phyloP scores from a whole-genome alignment of 345 rosid species.

The Balakata baccata region DNA sequence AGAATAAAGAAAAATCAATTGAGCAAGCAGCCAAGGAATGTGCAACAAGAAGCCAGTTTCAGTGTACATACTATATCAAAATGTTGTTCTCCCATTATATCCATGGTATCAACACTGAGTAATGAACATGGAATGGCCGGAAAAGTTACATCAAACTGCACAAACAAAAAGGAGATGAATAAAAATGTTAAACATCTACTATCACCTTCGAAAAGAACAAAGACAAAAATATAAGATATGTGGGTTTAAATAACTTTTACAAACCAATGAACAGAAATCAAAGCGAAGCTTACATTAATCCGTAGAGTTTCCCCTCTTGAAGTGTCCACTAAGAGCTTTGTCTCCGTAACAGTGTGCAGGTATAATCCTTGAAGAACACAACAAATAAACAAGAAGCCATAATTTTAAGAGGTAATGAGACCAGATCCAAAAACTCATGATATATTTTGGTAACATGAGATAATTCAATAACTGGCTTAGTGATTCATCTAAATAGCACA shows the following conservation, averaged over 20 bases:
- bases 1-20: neutral
- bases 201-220: neutral
- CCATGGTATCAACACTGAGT: constrained; percentile 32
- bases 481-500: too few species aligned
- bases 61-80: constrained; percentile 26
- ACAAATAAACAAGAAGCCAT: neutral
- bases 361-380: constrained; percentile 22
- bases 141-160: constrained; percentile 37
- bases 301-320: constrained; percentile 27
- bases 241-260: neutral
- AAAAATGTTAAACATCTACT: neutral
- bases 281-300: constrained; percentile 25
- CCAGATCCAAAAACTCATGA: neutral
- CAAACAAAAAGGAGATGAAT: neutral
- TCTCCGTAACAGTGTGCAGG: constrained; percentile 30
- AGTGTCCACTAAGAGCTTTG: constrained; percentile 33
- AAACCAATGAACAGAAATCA: neutral
- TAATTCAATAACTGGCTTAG: too few species aligned
- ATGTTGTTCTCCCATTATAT: constrained; percentile 37
- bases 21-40: neutral
- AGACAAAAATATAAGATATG: neutral
- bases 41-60: neutral
- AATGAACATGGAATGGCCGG: constrained; percentile 32
- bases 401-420: neutral
- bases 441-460: too few species aligned